phyloP scores from a whole-genome alignment of 805 yeast genomes.

The Cyberlindnera euphorbiae region DNA sequence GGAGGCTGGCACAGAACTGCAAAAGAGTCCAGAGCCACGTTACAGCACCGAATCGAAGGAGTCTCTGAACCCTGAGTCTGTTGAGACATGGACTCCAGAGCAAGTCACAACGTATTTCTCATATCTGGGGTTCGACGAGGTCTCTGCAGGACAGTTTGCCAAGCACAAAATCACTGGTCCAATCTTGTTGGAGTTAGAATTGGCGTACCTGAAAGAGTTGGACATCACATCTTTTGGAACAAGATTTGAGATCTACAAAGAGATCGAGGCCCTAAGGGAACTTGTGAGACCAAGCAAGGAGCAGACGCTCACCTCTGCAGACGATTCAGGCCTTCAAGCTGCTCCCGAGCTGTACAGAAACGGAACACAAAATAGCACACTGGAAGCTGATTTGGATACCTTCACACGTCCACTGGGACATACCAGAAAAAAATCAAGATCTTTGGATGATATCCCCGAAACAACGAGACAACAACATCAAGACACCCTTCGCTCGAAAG shows the following conservation, averaged over 20 bases:
- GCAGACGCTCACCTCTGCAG: conserved; percentile 4
- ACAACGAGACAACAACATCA: conserved; percentile 6
- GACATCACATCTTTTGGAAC: conserved; percentile 94
- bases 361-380: conserved; percentile 1
- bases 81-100: conserved; percentile 72
- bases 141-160: conserved; percentile 73
- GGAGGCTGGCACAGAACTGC: conserved; percentile 21
- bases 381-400: conserved; percentile 15
- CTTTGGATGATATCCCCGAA: conserved; percentile 40
- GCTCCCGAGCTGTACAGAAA: conserved; percentile 15
- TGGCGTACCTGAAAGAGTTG: conserved; percentile 82
- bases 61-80: conserved; percentile 45
- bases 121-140: conserved; percentile 64
- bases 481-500: conserved; percentile 2
- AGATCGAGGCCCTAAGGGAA: conserved; percentile 62
- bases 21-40: conserved; percentile 4
- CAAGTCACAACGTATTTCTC: conserved; percentile 80
- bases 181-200: conserved; percentile 79
- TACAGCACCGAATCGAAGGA: conserved; percentile 21
- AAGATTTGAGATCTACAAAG: conserved; percentile 85
- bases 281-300: conserved; percentile 10
- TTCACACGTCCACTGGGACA: conserved; percentile 32
- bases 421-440: conserved; percentile 45
- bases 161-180: conserved; percentile 87
- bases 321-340: conserved; percentile 13